Percentiles rank a stretch among this genome's conserved stretches.
Evolutionary conservation across 1,284 basidiomycete genomes (phyloP).

Genomic region (Phylloboletellus chloephorus): DNA sequence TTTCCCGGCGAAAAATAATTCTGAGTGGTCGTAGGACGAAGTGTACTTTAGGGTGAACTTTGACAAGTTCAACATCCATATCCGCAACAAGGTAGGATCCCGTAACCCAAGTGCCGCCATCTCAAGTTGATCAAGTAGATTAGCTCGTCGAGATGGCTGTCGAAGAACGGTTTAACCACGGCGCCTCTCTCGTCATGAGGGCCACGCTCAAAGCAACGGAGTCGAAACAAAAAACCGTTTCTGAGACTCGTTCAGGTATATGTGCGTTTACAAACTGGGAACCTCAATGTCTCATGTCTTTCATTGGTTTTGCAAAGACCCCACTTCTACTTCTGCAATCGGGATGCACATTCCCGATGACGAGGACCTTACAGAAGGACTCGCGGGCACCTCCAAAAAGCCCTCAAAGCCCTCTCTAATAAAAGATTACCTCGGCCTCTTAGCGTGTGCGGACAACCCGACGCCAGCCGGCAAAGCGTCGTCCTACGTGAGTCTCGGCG

Average conservation of each 20-base stretch:
- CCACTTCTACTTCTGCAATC: slow-evolving; percentile 58
- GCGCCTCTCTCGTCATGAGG: slow-evolving; percentile 66
- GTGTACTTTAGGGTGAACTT: slow-evolving; percentile 84
- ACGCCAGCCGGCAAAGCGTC: slow-evolving; percentile 60
- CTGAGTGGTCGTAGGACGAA: slow-evolving; percentile 46
- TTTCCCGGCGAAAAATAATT: neutral
- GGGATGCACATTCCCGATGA: slow-evolving; percentile 57
- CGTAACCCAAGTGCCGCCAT: neutral
- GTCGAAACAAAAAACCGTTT: slow-evolving; percentile 52
- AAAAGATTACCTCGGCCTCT: slow-evolving; percentile 73
- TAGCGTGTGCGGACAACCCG: slow-evolving; percentile 76
- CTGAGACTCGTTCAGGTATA: slow-evolving; percentile 63
- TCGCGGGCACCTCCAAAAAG: slow-evolving; percentile 53
- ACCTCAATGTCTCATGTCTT: slow-evolving; percentile 2
- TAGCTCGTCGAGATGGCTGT: slow-evolving; percentile 76
- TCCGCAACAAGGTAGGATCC: slow-evolving; percentile 74
- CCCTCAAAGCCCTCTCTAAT: slow-evolving; percentile 53
- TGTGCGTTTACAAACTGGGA: neutral
- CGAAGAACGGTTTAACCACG: slow-evolving; percentile 72
- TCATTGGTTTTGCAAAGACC: slow-evolving; percentile 39
- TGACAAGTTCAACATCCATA: slow-evolving; percentile 82
- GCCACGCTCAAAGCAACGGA: slow-evolving; percentile 69
- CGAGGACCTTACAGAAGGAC: slow-evolving; percentile 50
- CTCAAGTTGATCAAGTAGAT: slow-evolving; percentile 12
- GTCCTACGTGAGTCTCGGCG: slow-evolving; percentile 64